These are phyloP conservation scores for Colletotrichum eleusines DNA, from an alignment of 2,329 filamentous ascomycete species.

Conservation along the genomic window DNA sequence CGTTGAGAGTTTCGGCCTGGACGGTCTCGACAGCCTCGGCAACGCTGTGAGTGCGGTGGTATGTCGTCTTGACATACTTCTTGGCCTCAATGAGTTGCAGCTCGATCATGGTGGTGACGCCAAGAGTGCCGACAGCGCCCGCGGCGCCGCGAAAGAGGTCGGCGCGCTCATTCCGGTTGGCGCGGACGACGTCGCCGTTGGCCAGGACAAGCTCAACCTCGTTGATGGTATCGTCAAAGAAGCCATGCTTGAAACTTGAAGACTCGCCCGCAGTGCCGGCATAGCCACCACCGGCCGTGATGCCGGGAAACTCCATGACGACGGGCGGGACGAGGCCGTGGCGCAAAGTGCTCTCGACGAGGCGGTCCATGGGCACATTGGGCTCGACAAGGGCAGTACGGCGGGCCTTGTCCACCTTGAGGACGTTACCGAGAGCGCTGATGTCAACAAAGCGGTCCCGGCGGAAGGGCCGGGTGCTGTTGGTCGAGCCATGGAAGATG, in stretches of 20 bases:
- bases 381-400: slow-evolving; percentile 78
- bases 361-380: slow-evolving; percentile 80
- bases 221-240: slow-evolving; percentile 75
- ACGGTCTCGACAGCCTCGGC: slow-evolving; percentile 63
- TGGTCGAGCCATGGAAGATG: slow-evolving; percentile 83
- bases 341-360: slow-evolving; percentile 74
- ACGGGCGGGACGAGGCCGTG: slow-evolving; percentile 77
- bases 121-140: slow-evolving; percentile 76
- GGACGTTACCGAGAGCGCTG: slow-evolving; percentile 71
- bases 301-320: slow-evolving; percentile 82
- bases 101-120: slow-evolving; percentile 76
- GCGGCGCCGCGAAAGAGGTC: slow-evolving; percentile 76
- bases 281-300: slow-evolving; percentile 79
- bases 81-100: slow-evolving; percentile 71
- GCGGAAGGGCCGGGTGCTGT: slow-evolving; percentile 73
- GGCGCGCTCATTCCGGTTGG: slow-evolving; percentile 54
- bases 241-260: slow-evolving; percentile 76
- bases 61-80: slow-evolving; percentile 72
- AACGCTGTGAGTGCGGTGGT: slow-evolving; percentile 65
- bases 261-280: slow-evolving; percentile 79
- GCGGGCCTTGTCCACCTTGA: slow-evolving; percentile 67
- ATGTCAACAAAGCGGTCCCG: slow-evolving; percentile 70
- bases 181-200: slow-evolving; percentile 71
- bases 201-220: slow-evolving; percentile 77
- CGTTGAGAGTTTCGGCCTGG: slow-evolving; percentile 57